A percentile compares a stretch with the other conserved stretches of the same genome.
Conservation (phyloP, 2,329 filamentous ascomycete genomes). For the Ceratocystiopsis brevicomis region DNA sequence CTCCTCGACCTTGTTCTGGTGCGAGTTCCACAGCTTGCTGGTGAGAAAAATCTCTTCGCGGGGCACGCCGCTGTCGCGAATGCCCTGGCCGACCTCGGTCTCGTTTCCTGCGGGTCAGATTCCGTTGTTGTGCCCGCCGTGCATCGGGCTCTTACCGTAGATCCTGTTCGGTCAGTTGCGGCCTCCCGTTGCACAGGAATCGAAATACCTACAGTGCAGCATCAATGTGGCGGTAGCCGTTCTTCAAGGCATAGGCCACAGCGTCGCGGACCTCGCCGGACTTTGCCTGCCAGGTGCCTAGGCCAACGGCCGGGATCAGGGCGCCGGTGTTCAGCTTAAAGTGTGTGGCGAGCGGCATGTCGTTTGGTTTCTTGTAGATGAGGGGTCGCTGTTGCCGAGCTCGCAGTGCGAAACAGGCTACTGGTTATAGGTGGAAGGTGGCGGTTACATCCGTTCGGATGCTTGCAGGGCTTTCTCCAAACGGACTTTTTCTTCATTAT, state of each 20-base stretch:
- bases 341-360: conserved; percentile 1
- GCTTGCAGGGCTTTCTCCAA: no score
- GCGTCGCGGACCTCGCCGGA: conserved; percentile 21
- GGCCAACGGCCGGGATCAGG: conserved; percentile 36
- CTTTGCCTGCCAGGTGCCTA: conserved; percentile 14
- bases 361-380: no score
- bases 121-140: no score
- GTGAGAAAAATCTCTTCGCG: conserved; percentile 33
- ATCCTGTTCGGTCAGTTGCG: no score
- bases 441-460: no score
- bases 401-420: no score
- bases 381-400: no score
- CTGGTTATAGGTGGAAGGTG: no score
- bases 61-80: conserved; percentile 23
- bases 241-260: conserved; percentile 25
- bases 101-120: neutral
- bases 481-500: no score
- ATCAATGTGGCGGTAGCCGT: conserved; percentile 21
- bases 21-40: conserved; percentile 44
- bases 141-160: no score
- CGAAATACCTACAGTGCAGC: conserved; percentile 7
- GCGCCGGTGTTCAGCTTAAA: conserved; percentile 31
- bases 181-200: no score
- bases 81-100: conserved; percentile 22
- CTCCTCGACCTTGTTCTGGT: conserved; percentile 29